Conservation (phyloP, 2,329 filamentous ascomycete species). For the Berkeleyomyces rouxiae region DNA sequence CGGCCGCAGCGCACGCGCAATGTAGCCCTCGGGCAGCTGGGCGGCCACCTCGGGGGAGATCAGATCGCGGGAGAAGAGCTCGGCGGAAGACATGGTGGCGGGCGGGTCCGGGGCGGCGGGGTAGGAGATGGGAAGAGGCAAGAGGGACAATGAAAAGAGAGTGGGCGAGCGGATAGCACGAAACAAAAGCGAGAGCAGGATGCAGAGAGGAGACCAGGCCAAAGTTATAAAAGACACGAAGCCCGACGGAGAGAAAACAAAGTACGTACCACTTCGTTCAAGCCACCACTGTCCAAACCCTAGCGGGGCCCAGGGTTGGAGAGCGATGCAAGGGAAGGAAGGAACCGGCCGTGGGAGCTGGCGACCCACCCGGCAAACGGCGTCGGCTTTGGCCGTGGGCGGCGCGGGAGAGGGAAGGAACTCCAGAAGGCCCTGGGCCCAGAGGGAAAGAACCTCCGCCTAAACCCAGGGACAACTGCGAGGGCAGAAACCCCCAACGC, state of each 20-base stretch:
- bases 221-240: neutral
- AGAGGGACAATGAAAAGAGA: neutral
- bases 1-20: conserved; percentile 60
- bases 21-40: conserved; percentile 65
- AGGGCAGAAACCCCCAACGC: neutral
- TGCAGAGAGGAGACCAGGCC: neutral
- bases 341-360: neutral
- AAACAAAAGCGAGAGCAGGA: neutral
- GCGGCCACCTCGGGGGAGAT: conserved; percentile 60
- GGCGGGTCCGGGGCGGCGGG: neutral
- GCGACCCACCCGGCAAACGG: neutral
- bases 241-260: neutral
- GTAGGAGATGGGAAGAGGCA: neutral
- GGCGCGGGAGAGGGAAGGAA: neutral
- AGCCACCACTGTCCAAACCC: neutral
- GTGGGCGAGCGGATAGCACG: neutral
- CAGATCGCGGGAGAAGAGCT: conserved; percentile 56
- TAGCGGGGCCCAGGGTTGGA: neutral
- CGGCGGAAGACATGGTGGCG: conserved; percentile 3
- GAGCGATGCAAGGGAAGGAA: neutral
- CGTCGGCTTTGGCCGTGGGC: neutral
- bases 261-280: neutral
- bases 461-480: neutral
- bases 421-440: neutral
- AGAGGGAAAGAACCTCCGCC: neutral